These are phyloP conservation scores for Syzygium aromaticum DNA, from an alignment of 345 rosid species.

Conservation along the genomic window DNA sequence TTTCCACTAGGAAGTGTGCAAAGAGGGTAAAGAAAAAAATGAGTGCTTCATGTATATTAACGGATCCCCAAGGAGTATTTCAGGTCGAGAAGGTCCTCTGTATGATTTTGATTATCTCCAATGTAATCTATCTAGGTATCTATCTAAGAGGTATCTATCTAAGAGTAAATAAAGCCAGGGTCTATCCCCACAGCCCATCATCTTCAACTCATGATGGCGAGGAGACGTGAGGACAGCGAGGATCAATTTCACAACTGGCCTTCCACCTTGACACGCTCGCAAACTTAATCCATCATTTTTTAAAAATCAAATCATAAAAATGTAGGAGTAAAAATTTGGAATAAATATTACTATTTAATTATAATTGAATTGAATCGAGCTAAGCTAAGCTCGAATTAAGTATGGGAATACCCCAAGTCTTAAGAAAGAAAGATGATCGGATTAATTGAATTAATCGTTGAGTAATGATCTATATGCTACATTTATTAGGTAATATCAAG, in stretches of 20 bases:
- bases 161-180: background rate
- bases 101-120: background rate
- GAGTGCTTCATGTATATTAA: background rate
- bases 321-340: background rate
- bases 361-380: too few relatives aligned
- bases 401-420: too few relatives aligned
- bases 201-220: background rate
- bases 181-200: background rate
- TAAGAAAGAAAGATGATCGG: too few relatives aligned
- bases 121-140: too few relatives aligned
- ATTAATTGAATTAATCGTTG: too few relatives aligned
- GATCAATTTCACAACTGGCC: background rate
- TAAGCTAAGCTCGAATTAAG: too few relatives aligned
- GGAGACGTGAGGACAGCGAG: background rate
- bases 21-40: background rate
- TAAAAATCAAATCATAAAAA: too few relatives aligned
- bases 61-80: background rate
- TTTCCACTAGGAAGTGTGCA: background rate
- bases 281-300: too few relatives aligned
- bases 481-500: too few relatives aligned
- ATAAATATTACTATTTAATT: background rate
- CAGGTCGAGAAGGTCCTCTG: background rate
- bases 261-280: background rate
- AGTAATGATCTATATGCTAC: too few relatives aligned
- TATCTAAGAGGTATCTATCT: background rate